Evolutionary conservation across 2,329 filamentous ascomycete species (phyloP).

Genomic region (Trichoderma sp.): DNA sequence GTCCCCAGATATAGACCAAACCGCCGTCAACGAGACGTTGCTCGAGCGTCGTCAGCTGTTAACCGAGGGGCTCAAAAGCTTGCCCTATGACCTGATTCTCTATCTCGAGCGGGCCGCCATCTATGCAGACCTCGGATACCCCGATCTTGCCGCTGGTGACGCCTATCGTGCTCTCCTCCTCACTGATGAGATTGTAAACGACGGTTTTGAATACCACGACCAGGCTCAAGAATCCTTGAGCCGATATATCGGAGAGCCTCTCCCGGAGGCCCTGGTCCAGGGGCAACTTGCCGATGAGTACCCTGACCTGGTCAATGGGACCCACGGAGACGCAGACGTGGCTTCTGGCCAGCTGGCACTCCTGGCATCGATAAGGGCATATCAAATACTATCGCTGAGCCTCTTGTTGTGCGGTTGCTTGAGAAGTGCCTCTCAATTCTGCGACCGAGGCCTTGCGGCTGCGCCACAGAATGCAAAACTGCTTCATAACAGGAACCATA

Average conservation of each 20-base stretch:
- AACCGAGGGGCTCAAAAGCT: constrained; percentile 54
- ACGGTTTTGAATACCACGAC: constrained; percentile 81
- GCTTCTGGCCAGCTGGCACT: constrained; percentile 45
- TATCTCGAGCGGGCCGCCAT: constrained; percentile 70
- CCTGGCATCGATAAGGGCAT: constrained; percentile 57
- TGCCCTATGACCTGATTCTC: constrained; percentile 63
- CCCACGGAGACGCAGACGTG: constrained; percentile 37
- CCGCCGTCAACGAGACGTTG: constrained; percentile 45
- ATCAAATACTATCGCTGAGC: constrained; percentile 58
- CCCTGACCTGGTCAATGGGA: constrained; percentile 35
- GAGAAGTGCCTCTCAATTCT: constrained; percentile 67
- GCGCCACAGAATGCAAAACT: constrained; percentile 60
- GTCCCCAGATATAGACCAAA: constrained; percentile 35
- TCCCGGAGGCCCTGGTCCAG: constrained; percentile 50
- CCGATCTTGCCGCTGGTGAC: constrained; percentile 86
- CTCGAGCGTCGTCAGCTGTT: constrained; percentile 57
- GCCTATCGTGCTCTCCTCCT: constrained; percentile 89
- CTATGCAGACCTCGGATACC: constrained; percentile 76
- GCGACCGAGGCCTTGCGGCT: constrained; percentile 58
- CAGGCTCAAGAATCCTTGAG: constrained; percentile 57
- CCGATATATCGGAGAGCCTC: constrained; percentile 35
- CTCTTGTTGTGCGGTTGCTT: constrained; percentile 67
- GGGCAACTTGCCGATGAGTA: constrained; percentile 43
- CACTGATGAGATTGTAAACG: constrained; percentile 75
- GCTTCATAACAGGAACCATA: constrained; percentile 52